Percentiles rank a stretch among this genome's conserved stretches.
phyloP scores from a whole-genome alignment of 2,329 filamentous ascomycete species.

The Rhinocladiella mackenziei region DNA sequence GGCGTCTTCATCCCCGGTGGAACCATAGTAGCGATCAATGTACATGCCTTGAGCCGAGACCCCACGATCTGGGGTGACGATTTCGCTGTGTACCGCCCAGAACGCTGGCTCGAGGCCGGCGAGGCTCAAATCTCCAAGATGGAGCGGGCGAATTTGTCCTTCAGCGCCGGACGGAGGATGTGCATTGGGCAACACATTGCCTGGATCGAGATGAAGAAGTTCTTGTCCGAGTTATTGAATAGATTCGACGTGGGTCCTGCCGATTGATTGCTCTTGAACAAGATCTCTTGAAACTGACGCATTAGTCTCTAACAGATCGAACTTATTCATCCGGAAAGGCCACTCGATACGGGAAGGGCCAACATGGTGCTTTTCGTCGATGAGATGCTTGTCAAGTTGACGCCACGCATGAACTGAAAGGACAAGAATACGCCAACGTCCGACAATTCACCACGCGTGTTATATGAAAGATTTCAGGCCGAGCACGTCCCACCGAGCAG shows the following conservation, averaged over 20 bases:
- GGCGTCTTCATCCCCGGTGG: slow-evolving; percentile 32
- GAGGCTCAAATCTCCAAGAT: slow-evolving; percentile 8
- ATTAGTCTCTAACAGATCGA: too few relatives aligned
- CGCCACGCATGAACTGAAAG: too few relatives aligned
- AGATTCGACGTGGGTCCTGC: slow-evolving; percentile 11
- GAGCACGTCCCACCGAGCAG: too few relatives aligned
- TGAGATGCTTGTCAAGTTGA: too few relatives aligned
- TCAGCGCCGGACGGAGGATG: slow-evolving; percentile 11
- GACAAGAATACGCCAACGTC: too few relatives aligned
- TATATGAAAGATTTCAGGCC: too few relatives aligned
- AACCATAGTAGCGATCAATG: slow-evolving; percentile 6
- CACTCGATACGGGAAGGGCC: too few relatives aligned
- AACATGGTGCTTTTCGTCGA: too few relatives aligned
- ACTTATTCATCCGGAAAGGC: too few relatives aligned
- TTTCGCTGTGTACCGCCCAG: slow-evolving; percentile 16
- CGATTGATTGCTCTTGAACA: too few relatives aligned
- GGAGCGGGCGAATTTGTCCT: slow-evolving; percentile 13
- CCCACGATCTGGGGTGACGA: slow-evolving; percentile 22
- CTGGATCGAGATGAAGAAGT: slow-evolving; percentile 17
- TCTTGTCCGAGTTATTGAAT: slow-evolving; percentile 6
- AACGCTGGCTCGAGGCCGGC: slow-evolving; percentile 38
- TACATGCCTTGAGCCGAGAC: slow-evolving; percentile 4
- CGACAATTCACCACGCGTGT: too few relatives aligned
- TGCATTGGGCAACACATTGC: slow-evolving; percentile 15
- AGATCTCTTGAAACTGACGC: too few relatives aligned